A percentile compares a stretch with the other conserved stretches of the same genome.
phyloP scores from a whole-genome alignment of 306 rosid species.

The Vigna unguiculata region DNA sequence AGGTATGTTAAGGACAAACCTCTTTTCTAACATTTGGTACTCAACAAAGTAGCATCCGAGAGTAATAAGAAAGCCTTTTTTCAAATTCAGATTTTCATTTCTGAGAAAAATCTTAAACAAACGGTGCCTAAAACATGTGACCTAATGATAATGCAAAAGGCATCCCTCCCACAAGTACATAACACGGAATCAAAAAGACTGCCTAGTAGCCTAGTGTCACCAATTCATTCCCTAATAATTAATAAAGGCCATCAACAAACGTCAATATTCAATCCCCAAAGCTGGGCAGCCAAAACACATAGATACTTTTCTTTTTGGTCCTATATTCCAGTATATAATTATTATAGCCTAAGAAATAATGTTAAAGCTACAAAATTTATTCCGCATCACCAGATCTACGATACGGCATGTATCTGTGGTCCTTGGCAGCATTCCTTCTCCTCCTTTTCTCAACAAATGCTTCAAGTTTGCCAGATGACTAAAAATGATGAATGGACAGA shows the following conservation, averaged over 20 bases:
- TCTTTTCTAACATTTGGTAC: too few species aligned
- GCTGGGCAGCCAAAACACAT: too few species aligned
- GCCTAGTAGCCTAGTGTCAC: too few species aligned
- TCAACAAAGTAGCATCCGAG: too few species aligned
- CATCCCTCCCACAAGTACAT: too few species aligned
- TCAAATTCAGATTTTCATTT: neutral
- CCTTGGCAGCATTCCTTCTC: conserved; percentile 85
- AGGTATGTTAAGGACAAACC: too few species aligned
- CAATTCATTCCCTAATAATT: too few species aligned
- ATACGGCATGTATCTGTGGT: conserved; percentile 79
- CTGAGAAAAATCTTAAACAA: too few species aligned
- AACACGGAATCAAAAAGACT: too few species aligned
- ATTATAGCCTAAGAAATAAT: conserved; percentile 6
- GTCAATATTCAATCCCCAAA: too few species aligned
- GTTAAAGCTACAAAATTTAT: conserved; percentile 35
- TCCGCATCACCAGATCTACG: conserved; percentile 56
- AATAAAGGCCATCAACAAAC: neutral
- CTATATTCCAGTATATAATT: neutral
- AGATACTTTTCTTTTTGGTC: neutral
- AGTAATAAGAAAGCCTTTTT: neutral
- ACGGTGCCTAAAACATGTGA: too few species aligned
- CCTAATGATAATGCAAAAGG: too few species aligned
- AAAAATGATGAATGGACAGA: conserved; percentile 25
- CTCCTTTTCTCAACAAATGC: conserved; percentile 73
- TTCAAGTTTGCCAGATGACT: conserved; percentile 81